Evolutionary conservation across 495 filamentous ascomycete genomes (phyloP), one percentile per base, ranked within the genome.

Genomic region (Penicillium egyptiacum): DNA sequence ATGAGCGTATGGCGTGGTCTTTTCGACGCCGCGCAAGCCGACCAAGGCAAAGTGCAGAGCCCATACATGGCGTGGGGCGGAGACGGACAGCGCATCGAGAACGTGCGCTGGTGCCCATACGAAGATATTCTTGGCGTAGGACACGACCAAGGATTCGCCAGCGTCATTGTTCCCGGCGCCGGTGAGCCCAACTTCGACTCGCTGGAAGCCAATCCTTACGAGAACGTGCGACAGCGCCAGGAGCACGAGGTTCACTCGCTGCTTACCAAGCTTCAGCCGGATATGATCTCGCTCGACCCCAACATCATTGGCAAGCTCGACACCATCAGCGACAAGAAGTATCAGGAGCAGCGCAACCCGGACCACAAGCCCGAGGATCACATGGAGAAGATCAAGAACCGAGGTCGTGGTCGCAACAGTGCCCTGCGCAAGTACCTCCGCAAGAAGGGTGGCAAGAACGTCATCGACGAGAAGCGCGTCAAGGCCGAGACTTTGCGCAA

Each of bases 161-260:
- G 88, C 51, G 80, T 98, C 49, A 82, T 98, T 65, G 84, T 97
- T 20, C 94, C 94, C 26, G 94, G 94, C 25, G 90, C 94, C 17
- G 94, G 94, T 54, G 94, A 98, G 74, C 88, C 94, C 47, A 98
- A 98, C 80, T 97, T 90, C 72, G 94, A 98, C 72, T 88, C 91
- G 2, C 79, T 96, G 12, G 95, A 98, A 70, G 77, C 86, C 53
- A 98, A 98, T 75, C 94, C 95, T n/a, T 97, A 94, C 81, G 95
- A 98, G 73, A 96, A 87, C 56, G 83, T 81, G 55, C 93, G 95
- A 70, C 90, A 97, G 75, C 83, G 93, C 64, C 92, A 93, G 71
- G 94, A 98, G 70, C 82, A 79, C n/a, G 94, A 98, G 68, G 91
- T 98, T 59, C 88, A 86, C 70, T 78, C 81, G 7, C 79, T 98